Evolutionary conservation across 73 alveolate genomes (phyloP).

Genomic region (Effrenium voratum): DNA sequence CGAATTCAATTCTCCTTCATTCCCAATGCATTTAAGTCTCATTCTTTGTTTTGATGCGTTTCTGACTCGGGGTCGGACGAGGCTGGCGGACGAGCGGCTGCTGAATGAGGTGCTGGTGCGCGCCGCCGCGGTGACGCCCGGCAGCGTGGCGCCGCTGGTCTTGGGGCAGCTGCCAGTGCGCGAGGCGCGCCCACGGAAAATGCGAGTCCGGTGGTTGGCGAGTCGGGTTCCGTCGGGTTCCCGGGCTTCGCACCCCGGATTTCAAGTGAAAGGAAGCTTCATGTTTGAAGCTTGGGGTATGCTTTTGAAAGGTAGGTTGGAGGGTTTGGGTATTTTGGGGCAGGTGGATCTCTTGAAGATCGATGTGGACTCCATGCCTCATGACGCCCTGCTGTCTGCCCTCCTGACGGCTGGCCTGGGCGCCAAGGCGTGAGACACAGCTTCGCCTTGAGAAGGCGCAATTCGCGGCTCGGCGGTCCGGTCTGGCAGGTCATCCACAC

Average conservation of each 20-base stretch:
- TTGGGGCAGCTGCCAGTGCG: conserved; percentile 43
- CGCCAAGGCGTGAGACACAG: conserved; percentile 59
- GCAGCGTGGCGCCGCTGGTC: conserved; percentile 53
- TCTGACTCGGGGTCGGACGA: too few species aligned
- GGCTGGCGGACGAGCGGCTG: conserved; percentile 68
- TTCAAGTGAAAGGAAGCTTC: too few species aligned
- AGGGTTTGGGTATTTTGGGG: neutral
- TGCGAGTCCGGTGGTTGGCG: neutral
- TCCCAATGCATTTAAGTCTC: too few species aligned
- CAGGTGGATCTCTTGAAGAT: conserved; percentile 74
- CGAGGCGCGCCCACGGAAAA: neutral
- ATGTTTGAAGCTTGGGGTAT: too few species aligned
- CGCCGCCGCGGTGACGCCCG: conserved; percentile 60
- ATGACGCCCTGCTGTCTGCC: conserved; percentile 48
- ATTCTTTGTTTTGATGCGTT: too few species aligned
- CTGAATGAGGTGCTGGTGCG: conserved; percentile 35
- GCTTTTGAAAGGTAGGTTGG: too few species aligned
- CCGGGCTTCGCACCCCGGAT: too few species aligned
- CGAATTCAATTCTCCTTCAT: too few species aligned
- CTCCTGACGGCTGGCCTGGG: conserved; percentile 33
- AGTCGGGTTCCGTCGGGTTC: too few species aligned
- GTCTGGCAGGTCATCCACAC: conserved; percentile 58
- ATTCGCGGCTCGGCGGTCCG: neutral
- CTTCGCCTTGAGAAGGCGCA: neutral
- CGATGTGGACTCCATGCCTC: conserved; percentile 77